phyloP scores from a whole-genome alignment of 306 rosid species.

The Quercus suber region DNA sequence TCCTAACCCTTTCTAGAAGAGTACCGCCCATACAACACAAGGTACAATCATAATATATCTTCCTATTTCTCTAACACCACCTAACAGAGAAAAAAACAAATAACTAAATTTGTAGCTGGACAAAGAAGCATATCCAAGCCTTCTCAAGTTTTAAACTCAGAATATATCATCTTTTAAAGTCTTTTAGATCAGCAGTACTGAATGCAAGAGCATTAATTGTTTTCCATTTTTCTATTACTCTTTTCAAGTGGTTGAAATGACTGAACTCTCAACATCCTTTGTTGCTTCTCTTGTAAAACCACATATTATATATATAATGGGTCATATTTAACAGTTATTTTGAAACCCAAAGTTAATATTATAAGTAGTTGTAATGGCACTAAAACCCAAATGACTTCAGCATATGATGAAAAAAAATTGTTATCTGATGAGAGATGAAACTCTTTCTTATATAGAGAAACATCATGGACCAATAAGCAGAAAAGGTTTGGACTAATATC shows the following conservation, averaged over 20 bases:
- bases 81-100: background rate
- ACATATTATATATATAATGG: background rate
- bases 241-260: background rate
- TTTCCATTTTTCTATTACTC: background rate
- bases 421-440: background rate
- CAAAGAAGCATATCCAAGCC: background rate
- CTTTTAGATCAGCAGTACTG: background rate
- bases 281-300: background rate
- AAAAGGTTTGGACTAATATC: background rate
- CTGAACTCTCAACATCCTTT: background rate
- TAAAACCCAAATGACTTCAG: background rate
- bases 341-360: background rate
- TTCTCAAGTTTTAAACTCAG: background rate
- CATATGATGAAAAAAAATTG: background rate
- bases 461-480: background rate
- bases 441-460: background rate
- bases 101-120: background rate
- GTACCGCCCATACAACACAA: too few relatives aligned
- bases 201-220: background rate
- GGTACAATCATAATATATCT: too few relatives aligned
- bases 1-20: too few relatives aligned
- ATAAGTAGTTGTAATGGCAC: background rate
- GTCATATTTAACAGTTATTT: background rate
- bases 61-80: background rate
- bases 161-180: background rate